Percentiles rank a stretch among this genome's conserved stretches.
Evolutionary conservation across 345 rosid genomes (phyloP).

Genomic region (Toxicodendron radicans): DNA sequence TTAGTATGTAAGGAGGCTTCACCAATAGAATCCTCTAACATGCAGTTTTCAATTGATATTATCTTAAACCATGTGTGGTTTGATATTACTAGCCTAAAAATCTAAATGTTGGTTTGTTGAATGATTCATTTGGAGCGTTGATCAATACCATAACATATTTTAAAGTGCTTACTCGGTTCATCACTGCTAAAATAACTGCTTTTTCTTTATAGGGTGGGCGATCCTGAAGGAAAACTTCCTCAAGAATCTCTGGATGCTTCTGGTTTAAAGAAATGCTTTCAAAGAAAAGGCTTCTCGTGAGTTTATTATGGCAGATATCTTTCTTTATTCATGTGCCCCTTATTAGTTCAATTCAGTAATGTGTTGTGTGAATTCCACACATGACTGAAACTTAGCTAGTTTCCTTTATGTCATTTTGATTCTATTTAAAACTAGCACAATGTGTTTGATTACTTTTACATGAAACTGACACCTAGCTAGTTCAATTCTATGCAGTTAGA

Average conservation of each 20-base stretch:
- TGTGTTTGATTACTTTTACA: not conserved
- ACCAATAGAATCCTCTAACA: not conserved
- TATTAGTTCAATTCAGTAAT: not conserved
- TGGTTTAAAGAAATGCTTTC: conserved; percentile 73
- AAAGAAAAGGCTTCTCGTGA: conserved; percentile 88
- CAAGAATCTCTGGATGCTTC: conserved; percentile 65
- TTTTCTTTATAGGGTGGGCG: conserved; percentile 54
- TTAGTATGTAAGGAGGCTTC: not conserved
- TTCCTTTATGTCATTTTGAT: not conserved
- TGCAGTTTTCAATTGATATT: not conserved
- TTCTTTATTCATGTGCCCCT: conserved; percentile 1
- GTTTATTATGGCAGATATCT: conserved; percentile 28
- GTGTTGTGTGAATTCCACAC: not conserved
- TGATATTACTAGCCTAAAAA: too few species aligned
- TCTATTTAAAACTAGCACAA: not conserved
- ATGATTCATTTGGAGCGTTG: not conserved
- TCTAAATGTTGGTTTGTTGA: not conserved
- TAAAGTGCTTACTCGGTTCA: not conserved
- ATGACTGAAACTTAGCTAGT: not conserved
- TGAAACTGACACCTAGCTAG: not conserved
- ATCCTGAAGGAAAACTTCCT: conserved; percentile 86
- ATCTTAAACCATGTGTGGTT: not conserved
- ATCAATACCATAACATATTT: not conserved
- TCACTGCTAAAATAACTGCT: conserved; percentile 6
- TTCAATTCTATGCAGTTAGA: not conserved